These are phyloP conservation scores for Dichomitus squalens DNA, from an alignment of 1,284 basidiomycete genomes.

Conservation along the genomic window DNA sequence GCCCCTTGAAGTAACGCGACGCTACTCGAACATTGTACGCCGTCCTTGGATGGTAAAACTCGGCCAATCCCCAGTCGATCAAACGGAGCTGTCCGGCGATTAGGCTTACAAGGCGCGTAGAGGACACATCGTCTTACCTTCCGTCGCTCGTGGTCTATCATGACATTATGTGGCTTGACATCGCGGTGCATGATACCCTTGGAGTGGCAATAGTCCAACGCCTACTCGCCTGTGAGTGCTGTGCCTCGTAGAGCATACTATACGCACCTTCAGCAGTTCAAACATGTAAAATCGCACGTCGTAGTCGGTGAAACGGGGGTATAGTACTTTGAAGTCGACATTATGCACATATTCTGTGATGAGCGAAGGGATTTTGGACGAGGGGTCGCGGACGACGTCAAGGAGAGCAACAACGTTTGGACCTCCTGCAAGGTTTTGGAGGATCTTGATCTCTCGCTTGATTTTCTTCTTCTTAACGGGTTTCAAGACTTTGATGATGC, in stretches of 20 bases:
- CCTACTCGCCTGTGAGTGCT: constrained; percentile 48
- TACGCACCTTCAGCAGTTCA: constrained; percentile 86
- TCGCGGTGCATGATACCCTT: constrained; percentile 99
- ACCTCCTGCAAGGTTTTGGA: constrained; percentile 96
- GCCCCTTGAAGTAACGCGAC: constrained; percentile 97
- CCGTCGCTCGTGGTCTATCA: constrained; percentile 98
- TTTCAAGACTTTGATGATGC: constrained; percentile 98
- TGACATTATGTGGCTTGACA: constrained; percentile 99
- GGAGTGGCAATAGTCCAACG: constrained; percentile 97
- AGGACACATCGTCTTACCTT: constrained; percentile 56
- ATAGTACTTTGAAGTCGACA: constrained; percentile 97
- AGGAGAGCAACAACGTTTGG: constrained; percentile 89
- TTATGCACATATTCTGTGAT: constrained; percentile 99
- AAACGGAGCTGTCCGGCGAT: constrained; percentile 70
- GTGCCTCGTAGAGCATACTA: background rate
- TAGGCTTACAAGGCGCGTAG: background rate
- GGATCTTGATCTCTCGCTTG: constrained; percentile 98
- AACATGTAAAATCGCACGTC: constrained; percentile 98
- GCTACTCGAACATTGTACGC: constrained; percentile 99
- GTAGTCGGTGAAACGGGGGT: constrained; percentile 92
- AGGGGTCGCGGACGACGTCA: constrained; percentile 93
- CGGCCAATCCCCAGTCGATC: constrained; percentile 99
- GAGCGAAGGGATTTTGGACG: constrained; percentile 96
- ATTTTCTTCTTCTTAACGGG: constrained; percentile 99
- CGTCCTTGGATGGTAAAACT: constrained; percentile 98